Evolutionary conservation across 2,329 filamentous ascomycete species (phyloP), one percentile per base, ranked within the genome.

Genomic region (Beauveria scarabaeidicola): DNA sequence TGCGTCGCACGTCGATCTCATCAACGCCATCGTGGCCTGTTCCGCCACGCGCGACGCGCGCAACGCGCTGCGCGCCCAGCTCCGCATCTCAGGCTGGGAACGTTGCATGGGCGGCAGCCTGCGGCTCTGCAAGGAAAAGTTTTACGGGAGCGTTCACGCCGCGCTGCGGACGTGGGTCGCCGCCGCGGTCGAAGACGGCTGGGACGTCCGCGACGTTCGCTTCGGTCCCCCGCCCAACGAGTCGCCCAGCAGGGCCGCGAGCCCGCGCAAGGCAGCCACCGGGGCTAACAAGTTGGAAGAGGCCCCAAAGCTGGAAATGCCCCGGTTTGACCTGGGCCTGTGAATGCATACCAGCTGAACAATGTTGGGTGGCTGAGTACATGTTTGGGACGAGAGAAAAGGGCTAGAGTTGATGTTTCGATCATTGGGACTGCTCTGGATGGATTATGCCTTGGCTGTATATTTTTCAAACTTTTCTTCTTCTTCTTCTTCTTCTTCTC

Each of bases 101-200:
- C 91, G 91, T 66, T 86, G 89, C 65, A 89, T 97, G 81, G 91
- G 91, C 17, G 83, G 83, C 23, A 93, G 86, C 61, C 77, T 97
- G 63, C 85, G 94, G 5, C 87, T 93, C 17, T 97, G 93, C 78
- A 99, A 97, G 72, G 92, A 97, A 73, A 97, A 97, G 72, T 96
- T 97, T 72, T 97, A 99, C 70, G 89, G 89, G 2, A 86, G 89
- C 52, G 89, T 99, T 4, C 94, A 99, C 70, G 90, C 93, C 66
- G 91, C 87, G 2, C 78, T 97, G 63, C 85, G 89, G 58, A 92
- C 89, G 7, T 99, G 93, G 92, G 89, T 97, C 19, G 87, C 87
- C 0, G 94, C 93, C 0, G 92, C 91, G 0, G 81, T 79, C 29
- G 91, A 92, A 62, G 94, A 99, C 72, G 89, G 85, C 50, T 99